Conservation (phyloP, 345 rosid species). For the Eucalyptus sp. region DNA sequence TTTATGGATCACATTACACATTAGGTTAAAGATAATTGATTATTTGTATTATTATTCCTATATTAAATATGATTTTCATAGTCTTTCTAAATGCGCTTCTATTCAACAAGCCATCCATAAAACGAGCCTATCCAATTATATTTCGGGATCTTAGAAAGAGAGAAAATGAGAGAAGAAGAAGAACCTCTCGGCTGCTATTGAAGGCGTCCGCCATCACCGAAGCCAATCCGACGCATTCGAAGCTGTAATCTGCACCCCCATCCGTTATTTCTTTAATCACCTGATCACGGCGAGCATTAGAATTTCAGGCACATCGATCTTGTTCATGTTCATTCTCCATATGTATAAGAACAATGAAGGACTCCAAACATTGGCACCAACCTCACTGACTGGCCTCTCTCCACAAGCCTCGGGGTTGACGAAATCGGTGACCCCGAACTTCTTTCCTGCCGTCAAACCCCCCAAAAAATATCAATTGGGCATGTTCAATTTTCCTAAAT, state of each 20-base stretch:
- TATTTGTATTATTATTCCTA: too few species aligned
- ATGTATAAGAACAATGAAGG: background rate
- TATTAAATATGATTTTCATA: background rate
- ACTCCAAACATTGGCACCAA: background rate
- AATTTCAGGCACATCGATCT: background rate
- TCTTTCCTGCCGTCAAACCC: conserved; percentile 20
- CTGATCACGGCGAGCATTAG: background rate
- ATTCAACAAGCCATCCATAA: background rate
- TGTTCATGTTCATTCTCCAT: background rate
- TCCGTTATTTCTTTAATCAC: conserved; percentile 49
- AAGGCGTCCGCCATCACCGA: conserved; percentile 47
- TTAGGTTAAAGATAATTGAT: rapidly evolving
- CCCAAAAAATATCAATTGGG: background rate
- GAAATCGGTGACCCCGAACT: conserved; percentile 59
- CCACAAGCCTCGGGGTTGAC: conserved; percentile 35
- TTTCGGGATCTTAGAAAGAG: background rate
- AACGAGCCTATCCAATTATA: background rate
- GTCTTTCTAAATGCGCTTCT: background rate
- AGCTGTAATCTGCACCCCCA: conserved; percentile 75
- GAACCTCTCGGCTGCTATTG: conserved; percentile 33
- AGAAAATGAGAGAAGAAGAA: background rate
- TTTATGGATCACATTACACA: rapidly evolving
- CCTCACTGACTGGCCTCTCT: conserved; percentile 30
- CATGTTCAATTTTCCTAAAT: background rate
- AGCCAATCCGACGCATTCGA: conserved; percentile 63